Base-by-base conservation (phyloP, 805 yeast species). In the Teunomyces funiuensis region DNA sequence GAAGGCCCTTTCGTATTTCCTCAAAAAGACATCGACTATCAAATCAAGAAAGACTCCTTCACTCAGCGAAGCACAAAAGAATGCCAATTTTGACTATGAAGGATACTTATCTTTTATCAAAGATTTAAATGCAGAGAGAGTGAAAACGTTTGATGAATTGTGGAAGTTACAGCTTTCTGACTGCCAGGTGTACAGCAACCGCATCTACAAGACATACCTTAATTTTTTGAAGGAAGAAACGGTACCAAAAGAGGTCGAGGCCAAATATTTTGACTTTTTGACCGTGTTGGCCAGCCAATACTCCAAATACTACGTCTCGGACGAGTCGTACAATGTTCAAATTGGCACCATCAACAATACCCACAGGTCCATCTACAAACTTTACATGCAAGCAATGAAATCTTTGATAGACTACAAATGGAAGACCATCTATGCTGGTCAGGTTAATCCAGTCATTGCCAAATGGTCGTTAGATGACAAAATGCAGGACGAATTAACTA, bases 11-110 rank as follows among this genome's bases (percentile, higher is more conserved):
- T 46, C 44, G 28, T 51, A 53, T 37, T 69, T 45, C 41, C 41
- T 68, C 27, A 55, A 50, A 28, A 50, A 59, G 15, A 51, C 44
- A 13, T 47, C 37, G 39, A 25, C 2, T 37, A 37, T 10, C 27
- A 38, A 27, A 34, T n/a, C 25, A n/a, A 33, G 27, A 34, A 20
- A 25, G 13, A 20, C 31, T 5, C 16, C 33, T 0, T 37, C 60
- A 2, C 48, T 65, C 13, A 47, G 44, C 6, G 66, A 61, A 28
- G 65, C 64, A 1, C 59, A 62, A 37, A 51, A 57, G 29, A 52
- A 62, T 42, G 63, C 58, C 2, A 56, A 66, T 34, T 70, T 70
- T 41, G 71, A 70, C 45, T 66, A 66, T 46, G 68, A 66, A 43
- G 62, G 65, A 4, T 70, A 53, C 50, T 48, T 68, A 44, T 52